Base-by-base conservation (phyloP, 176 grass and related monocot genomes). In the Carex scoparia region DNA sequence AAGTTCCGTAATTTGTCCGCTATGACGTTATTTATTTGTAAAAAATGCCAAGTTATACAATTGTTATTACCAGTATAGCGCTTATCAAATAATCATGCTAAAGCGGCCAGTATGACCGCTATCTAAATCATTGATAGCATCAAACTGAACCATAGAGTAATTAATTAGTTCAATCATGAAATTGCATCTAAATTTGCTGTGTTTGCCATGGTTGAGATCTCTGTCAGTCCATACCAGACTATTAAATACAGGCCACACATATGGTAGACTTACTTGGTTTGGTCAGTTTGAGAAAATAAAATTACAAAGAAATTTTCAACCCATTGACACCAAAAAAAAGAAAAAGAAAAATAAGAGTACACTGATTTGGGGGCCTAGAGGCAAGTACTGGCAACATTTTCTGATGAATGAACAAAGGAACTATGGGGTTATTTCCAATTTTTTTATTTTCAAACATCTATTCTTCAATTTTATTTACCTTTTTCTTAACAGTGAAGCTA, bases 401-500 rank as follows among this genome's bases (percentile, higher is more conserved):
- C 37, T n/a, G 63, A 31, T 15, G 5, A 77, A 54, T 77, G 49
- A 77, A 77, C 69, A 48, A 30, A 14, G 44, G 1, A 76, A 28
- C 10, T 70, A 70, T 9, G 8, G 33, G 33, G 35, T 18, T 31
- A 31, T 65, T 77, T 32, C 11, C 4, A 31, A 1, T 54, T 32
- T 51, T 9, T 48, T 10, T 63, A 30, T 63, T 63, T 77, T 27
- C 19, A 27, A 60, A 42, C 10, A 23, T 59, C 11, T 32, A 2
- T 12, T 56, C 4, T 72, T 2, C n/a, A 28, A 65, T 14, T 58
- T 75, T 15, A 7, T 46, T 48, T 51, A 11, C 4, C 0, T 15
- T 14, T 27, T 27, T 76, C 65, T 73, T 40, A 86, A 71, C 42
- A 58, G 53, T 78, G 78, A 37, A 61, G 48, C 74, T 61, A 84